phyloP scores from a whole-genome alignment of 306 rosid genomes.

The Casuarina glauca region DNA sequence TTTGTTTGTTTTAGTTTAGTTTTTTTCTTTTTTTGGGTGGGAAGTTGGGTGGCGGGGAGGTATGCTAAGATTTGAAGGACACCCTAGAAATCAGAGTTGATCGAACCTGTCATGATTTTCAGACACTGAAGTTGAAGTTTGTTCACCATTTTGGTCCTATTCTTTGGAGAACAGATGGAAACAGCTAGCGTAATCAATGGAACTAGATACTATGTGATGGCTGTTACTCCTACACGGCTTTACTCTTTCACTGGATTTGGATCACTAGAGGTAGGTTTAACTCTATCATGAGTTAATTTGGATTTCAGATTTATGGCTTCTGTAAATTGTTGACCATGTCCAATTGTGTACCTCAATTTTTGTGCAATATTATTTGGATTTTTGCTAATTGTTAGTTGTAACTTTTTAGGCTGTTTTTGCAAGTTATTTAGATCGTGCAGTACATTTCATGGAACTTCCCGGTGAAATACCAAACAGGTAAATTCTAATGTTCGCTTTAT shows the following conservation, averaged over 20 bases:
- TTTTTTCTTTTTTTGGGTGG: background rate
- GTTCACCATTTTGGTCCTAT: conserved; percentile 30
- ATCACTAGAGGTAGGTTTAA: conserved; percentile 70
- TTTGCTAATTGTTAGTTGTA: conserved; percentile 28
- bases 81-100: background rate
- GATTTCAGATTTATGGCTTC: background rate
- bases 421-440: conserved; percentile 76
- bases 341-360: background rate
- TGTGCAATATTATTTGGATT: conserved; percentile 19
- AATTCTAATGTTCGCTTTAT: conserved; percentile 23
- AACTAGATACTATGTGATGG: conserved; percentile 91
- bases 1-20: background rate
- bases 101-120: background rate
- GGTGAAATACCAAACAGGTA: conserved; percentile 95
- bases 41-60: background rate
- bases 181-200: conserved; percentile 71
- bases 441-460: conserved; percentile 98
- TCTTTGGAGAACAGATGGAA: conserved; percentile 71
- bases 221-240: conserved; percentile 91
- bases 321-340: background rate
- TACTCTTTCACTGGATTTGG: conserved; percentile 91
- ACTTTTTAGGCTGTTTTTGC: conserved; percentile 72
- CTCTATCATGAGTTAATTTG: conserved; percentile 11
- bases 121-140: conserved; percentile 14
- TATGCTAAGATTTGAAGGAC: background rate